Evolutionary conservation across 441 rosid genomes (phyloP), one percentile per base, ranked within the genome.

Genomic region (Pelargonium citronellum): DNA sequence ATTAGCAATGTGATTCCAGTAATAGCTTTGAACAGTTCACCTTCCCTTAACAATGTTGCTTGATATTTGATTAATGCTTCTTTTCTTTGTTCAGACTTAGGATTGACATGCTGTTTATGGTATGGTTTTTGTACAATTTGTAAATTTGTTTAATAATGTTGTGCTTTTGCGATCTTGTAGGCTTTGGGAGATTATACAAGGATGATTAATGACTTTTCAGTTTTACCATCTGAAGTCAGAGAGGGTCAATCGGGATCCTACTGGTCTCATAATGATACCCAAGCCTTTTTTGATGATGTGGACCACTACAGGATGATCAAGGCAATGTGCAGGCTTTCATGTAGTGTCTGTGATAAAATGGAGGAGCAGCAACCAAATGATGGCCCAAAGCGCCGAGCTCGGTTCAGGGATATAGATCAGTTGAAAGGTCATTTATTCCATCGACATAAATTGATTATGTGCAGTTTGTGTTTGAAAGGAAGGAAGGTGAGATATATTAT

Each of bases 241-340:
- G 98, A 92, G 79, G 98, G 98, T 17, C 78, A 84, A 64, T 77
- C 84, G 10, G 90, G 88, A 20, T 71, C 87, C 0, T 89, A 88
- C n/a, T 91, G 89, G 91, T 95, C 86, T 72, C 97, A 95, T 71
- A 96, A 89, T 80, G 93, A 83, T 57, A 89, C 98, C 3, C 83
- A 85, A 61, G 87, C 93, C 4, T 90, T 87, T 80, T 95, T 92
- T 76, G 97, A 95, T 78, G 97, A 95, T 60, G 79, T 73, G 63
- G 98, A 92, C 70, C 97, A 95, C 49, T 95, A 95, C 80, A 89
- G 80, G 84, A 88, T 90, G 98, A 84, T 95, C 75, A 95, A 91
- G 83, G 98, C 96, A 7, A 95, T 89, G 99, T 95, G 99, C 74
- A 89, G 89, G 78, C 89, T 95, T 67, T 90, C 98, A 0, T 95